Evolutionary conservation across 2,329 filamentous ascomycete genomes (phyloP), one percentile per base, ranked within the genome.

Genomic region (Colletotrichum cereale): DNA sequence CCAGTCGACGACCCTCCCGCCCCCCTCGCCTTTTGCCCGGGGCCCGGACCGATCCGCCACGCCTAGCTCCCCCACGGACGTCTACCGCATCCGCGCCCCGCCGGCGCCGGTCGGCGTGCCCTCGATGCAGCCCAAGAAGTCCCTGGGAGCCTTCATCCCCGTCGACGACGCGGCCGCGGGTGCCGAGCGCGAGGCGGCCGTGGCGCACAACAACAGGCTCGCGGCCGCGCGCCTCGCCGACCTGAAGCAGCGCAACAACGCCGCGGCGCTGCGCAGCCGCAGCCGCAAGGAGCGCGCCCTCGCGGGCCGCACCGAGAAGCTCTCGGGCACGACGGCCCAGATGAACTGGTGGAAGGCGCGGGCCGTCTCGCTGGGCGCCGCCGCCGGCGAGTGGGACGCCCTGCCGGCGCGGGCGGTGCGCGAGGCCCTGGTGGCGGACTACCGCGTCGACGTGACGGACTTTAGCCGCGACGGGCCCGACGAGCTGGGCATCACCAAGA

Each of bases 251-350:
- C 75, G 82, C 5, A 84, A 84, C 75, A 84, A 83, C 71, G 68
- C 75, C 44, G 80, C 82, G 0, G 82, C 82, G 31, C 81, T 80
- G 73, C 79, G 81, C 64, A 80, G 78, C 14, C 77, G 82, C 0
- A 71, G 77, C 56, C 56, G 48, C 10, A 66, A 47, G 26, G 31
- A 67, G 21, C 26, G 63, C 18, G 63, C 63, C 14, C 44, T 67
- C 26, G 57, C 55, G 26, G 74, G 76, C 26, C 76, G 81, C 0
- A 66, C 79, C 34, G 81, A 82, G 61, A 69, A 74, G 0, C 73
- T 80, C 1, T 57, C 66, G 0, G 71, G 75, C 14, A 74, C 75
- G 10, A 75, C 74, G 2, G 24, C 38, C 10, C 42, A 63, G 47
- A 52, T 38, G 18, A 36, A 36, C 44, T 63, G 36, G 42, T 63